Percentiles rank a stretch among this genome's conserved stretches.
phyloP scores from a whole-genome alignment of 2,329 filamentous ascomycete genomes.

The Clarireedia homoeocarpa region DNA sequence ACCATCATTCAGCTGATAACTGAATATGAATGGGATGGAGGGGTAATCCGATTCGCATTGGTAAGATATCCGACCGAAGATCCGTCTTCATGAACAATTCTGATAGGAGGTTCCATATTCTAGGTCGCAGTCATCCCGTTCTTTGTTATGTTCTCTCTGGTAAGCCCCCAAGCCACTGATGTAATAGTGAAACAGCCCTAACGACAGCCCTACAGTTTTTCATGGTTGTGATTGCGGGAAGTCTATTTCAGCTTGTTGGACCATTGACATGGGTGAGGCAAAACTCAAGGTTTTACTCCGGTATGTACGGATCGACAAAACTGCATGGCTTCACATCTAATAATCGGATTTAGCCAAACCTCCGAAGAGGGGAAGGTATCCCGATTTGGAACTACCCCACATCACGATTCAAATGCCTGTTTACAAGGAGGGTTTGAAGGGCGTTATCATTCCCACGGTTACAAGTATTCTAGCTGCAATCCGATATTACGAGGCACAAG shows the following conservation, averaged over 20 bases:
- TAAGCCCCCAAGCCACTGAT: slow-evolving; percentile 7
- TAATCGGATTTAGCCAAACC: slow-evolving; percentile 28
- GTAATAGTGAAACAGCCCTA: slow-evolving; percentile 20
- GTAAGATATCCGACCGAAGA: neutral
- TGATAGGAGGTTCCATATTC: neutral
- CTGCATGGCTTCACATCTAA: neutral
- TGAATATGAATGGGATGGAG: slow-evolving; percentile 16
- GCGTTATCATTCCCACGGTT: slow-evolving; percentile 47
- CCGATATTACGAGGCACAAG: slow-evolving; percentile 49
- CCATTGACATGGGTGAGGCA: slow-evolving; percentile 15
- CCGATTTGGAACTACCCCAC: slow-evolving; percentile 28
- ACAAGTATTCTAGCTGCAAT: slow-evolving; percentile 51
- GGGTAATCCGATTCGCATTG: slow-evolving; percentile 14
- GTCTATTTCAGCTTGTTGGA: slow-evolving; percentile 18
- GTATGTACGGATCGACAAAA: neutral
- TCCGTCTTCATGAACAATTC: too few relatives aligned
- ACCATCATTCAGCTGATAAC: slow-evolving; percentile 10
- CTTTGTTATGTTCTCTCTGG: slow-evolving; percentile 27
- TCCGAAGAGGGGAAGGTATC: slow-evolving; percentile 24
- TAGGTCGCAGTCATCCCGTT: slow-evolving; percentile 14
- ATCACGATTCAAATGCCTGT: slow-evolving; percentile 42
- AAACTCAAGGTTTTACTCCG: slow-evolving; percentile 16
- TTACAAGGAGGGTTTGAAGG: slow-evolving; percentile 38
- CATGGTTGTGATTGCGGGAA: slow-evolving; percentile 12
- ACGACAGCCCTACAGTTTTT: slow-evolving; percentile 10